These are phyloP conservation scores for Daedaleopsis sinensis DNA, from an alignment of 768 basidiomycete species.

Conservation along the genomic window DNA sequence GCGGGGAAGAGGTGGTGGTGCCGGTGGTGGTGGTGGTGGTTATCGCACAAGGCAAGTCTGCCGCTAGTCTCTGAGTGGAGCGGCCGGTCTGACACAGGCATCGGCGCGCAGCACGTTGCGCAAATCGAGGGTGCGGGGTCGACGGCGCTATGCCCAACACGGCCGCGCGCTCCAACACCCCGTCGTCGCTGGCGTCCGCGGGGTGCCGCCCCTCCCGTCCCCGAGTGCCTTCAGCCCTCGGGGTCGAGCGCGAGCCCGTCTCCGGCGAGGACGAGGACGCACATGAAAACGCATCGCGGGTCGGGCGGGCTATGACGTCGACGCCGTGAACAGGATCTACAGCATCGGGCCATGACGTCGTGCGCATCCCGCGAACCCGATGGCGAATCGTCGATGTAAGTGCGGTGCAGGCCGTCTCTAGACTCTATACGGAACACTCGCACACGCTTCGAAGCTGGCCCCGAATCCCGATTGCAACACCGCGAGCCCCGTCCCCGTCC, in stretches of 20 bases:
- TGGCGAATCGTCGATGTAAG: neutral
- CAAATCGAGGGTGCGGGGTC: neutral
- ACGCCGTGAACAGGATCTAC: neutral
- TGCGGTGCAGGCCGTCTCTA: too few relatives aligned
- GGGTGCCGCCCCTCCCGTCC: neutral
- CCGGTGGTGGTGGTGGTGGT: neutral
- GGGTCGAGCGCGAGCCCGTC: neutral
- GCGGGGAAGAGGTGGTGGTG: neutral
- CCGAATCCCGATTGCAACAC: neutral
- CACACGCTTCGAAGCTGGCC: neutral
- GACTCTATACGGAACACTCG: too few relatives aligned
- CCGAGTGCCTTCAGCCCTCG: too few relatives aligned
- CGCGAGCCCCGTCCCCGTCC: neutral
- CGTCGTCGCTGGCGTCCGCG: neutral
- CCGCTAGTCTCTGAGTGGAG: neutral
- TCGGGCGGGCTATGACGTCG: neutral
- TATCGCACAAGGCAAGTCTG: neutral
- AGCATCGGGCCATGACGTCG: too few relatives aligned
- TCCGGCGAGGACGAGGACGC: slow-evolving; percentile 4
- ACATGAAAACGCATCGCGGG: neutral
- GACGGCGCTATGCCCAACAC: neutral
- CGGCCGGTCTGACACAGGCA: neutral
- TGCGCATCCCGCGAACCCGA: neutral
- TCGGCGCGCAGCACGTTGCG: neutral
- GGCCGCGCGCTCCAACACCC: neutral